Evolutionary conservation across 306 rosid genomes (phyloP), one percentile per base, ranked within the genome.

Genomic region (Dicorynia guianensis): DNA sequence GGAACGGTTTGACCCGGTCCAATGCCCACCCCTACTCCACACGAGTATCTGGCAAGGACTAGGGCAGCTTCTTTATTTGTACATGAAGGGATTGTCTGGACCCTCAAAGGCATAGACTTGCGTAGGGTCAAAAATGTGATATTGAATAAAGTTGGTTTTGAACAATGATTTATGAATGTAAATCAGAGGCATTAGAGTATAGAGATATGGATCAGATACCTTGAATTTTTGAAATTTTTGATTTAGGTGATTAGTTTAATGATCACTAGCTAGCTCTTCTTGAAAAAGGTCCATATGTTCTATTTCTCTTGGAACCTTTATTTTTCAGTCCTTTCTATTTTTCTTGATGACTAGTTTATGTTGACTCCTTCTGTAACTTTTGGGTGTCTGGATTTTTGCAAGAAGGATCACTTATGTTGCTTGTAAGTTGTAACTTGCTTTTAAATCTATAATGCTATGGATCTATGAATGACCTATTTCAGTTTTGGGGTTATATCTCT

Each of bases 51-150:
- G 4, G 97, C 98, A 0, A 87, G 96, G 68, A 89, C 85, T 18
- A 83, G 98, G 77, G 95, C 89, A 11, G 93, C 91, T 58, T 92
- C 97, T 46, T 76, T 88, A 5, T 92, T 96, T 0, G 96, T 92
- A 14, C 97, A 94, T 40, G 98, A 94, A 87, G 97, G 98, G n/a
- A 71, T 86, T 42, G 98, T 97, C 52, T 83, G 98, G 80, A 94
- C 98, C 49, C 85, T 94, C 56, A 92, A 94, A 76, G 98, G 98
- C 2, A 86, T 96, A 17, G 98, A 94, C 72, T 74, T 91, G 81
- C 78, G 95, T 44, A 79, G 90, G 46, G 92, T 94, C 19, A 92
- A 97, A 34, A 94, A 94, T 81, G 98, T 96, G 7, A 90, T 94
- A 76, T 94, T 93, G 98, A 81, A 94, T 79, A 86, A 79, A 74